phyloP scores from a whole-genome alignment of 202 grass and related monocot species.

The Bolboschoenoplectus hybrid region DNA sequence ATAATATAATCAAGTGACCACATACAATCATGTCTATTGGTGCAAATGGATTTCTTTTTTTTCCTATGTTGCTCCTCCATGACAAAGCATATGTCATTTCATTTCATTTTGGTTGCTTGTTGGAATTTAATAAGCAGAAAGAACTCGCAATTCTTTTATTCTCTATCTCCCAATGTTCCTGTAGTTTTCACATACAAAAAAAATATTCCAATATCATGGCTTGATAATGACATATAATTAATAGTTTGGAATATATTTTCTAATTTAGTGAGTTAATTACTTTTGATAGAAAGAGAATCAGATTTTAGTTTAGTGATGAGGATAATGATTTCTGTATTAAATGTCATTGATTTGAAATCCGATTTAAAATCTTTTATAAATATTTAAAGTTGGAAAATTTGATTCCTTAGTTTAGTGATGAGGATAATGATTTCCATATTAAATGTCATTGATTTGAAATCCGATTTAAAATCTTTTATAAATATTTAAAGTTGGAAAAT shows the following conservation, averaged over 20 bases:
- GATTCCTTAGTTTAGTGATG: not conserved
- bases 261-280: not conserved
- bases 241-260: conserved; percentile 18
- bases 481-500: not conserved
- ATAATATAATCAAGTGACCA: not conserved
- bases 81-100: conserved; percentile 33
- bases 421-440: not conserved
- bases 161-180: not conserved
- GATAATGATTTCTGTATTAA: not conserved
- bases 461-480: not conserved
- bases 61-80: conserved; percentile 31
- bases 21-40: conserved; percentile 19
- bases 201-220: not conserved
- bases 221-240: not conserved
- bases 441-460: not conserved
- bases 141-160: not conserved
- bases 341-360: not conserved
- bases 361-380: not conserved
- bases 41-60: conserved; percentile 40
- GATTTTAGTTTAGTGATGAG: not conserved
- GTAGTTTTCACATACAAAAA: not conserved
- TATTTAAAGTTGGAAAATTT: not conserved
- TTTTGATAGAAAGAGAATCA: not conserved
- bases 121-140: conserved; percentile 21
- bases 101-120: conserved; percentile 22